Evolutionary conservation across 2,329 filamentous ascomycete genomes (phyloP), one percentile per base, ranked within the genome.

Genomic region (Paraphoma chrysanthemicola): DNA sequence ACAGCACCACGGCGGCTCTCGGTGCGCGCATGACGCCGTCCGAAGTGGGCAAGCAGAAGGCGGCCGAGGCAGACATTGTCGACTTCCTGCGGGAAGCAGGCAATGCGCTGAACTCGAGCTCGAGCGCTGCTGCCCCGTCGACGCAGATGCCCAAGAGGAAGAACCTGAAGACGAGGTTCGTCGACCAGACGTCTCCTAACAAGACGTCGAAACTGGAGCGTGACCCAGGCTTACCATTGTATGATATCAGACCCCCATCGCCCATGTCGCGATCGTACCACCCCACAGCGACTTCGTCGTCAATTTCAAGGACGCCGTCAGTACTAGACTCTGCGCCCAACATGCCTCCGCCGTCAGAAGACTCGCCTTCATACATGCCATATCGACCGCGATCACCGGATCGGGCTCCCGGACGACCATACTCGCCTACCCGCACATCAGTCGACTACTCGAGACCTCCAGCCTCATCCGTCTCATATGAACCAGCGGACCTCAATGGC

Each of bases 401-500:
- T 36, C 78, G 80, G 39, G 33, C 33, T 36, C 67, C 69, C 6
- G 54, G 64, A 2, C 60, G 77, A 51, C 81, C 86, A 1, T 86
- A 84, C 77, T 84, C 85, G 8, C 85, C 86, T 11, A 82, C 83
- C 14, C 66, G 73, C 55, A 79, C 73, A 18, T 81, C 82, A 3
- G 79, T 80, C 31, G 91, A 93, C 58, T 92, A 90, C 77, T 77
- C 84, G 29, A 85, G 91, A 49, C 90, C 91, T 8, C 89, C 92
- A 2, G 86, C 91, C 1, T 86, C 88, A 0, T 88, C 83, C 63
- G 81, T 89, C 23, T 84, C 88, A 4, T 98, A 95, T 76, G 95
- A 98, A 76, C 92, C 93, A 0, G 84, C 89, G 18, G 93, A 97
- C 67, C 79, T 98, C 56, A 94, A 98, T 70, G 95, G 95, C 47